These are phyloP conservation scores for Chaetomiaceae sp. DNA, from an alignment of 2,329 filamentous ascomycete genomes.

Conservation along the genomic window DNA sequence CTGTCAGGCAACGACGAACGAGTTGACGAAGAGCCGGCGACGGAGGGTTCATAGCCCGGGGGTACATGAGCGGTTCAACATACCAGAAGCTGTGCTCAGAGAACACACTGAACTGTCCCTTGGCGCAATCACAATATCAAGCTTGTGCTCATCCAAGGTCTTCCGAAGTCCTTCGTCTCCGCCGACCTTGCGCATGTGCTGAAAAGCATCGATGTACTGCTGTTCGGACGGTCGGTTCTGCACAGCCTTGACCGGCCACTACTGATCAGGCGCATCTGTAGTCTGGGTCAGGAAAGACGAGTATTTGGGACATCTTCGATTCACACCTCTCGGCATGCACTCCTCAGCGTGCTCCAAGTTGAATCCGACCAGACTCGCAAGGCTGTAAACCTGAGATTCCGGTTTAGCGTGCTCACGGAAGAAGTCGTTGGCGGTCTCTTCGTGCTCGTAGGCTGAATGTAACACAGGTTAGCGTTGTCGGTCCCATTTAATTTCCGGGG, in stretches of 20 bases:
- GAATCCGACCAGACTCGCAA: not conserved
- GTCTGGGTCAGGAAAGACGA: not conserved
- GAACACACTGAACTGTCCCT: conserved; percentile 1
- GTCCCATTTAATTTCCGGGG: no score
- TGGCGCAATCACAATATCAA: not conserved
- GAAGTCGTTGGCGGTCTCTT: not conserved
- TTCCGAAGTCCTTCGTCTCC: not conserved
- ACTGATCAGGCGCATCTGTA: not conserved
- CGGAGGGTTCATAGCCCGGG: not conserved
- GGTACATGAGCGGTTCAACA: not conserved
- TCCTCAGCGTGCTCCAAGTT: not conserved
- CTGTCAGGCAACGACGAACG: not conserved
- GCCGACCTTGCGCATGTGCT: not conserved
- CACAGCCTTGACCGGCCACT: not conserved
- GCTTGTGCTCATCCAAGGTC: not conserved
- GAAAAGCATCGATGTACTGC: not conserved
- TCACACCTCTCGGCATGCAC: not conserved
- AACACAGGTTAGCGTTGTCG: not conserved
- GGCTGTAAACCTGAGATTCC: not conserved
- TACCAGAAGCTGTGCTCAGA: not conserved
- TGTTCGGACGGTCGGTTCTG: not conserved
- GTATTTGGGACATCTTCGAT: not conserved
- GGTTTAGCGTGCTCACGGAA: not conserved
- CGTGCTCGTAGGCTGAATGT: not conserved
- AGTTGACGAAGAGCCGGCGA: not conserved